Evolutionary conservation across 1,284 basidiomycete genomes (phyloP).

Genomic region (Cutaneotrichosporon dermatis): DNA sequence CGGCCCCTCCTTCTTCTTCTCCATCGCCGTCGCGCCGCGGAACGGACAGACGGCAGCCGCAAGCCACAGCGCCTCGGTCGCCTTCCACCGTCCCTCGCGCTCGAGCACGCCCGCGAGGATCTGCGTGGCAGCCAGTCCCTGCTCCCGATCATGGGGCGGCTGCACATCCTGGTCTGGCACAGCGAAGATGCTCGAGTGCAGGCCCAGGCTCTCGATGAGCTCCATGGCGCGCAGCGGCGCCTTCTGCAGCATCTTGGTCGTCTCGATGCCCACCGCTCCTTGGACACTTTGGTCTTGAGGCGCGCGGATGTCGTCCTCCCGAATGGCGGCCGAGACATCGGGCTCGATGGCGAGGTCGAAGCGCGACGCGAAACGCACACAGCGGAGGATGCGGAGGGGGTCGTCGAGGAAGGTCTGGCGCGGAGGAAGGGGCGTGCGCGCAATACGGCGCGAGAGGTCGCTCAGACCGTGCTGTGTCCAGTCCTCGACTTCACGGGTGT

Average conservation of each 20-base stretch:
- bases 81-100: conserved; percentile 20
- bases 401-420: conserved; percentile 89
- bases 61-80: conserved; percentile 63
- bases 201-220: conserved; percentile 63
- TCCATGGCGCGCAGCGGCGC: conserved; percentile 70
- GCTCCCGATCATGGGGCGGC: conserved; percentile 43
- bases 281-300: conserved; percentile 71
- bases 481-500: conserved; percentile 84
- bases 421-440: conserved; percentile 85
- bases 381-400: conserved; percentile 84
- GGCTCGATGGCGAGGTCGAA: conserved; percentile 78
- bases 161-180: conserved; percentile 49
- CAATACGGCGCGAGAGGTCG: conserved; percentile 71
- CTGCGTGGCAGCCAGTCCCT: conserved; percentile 58
- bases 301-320: conserved; percentile 66
- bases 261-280: conserved; percentile 84
- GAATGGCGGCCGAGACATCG: conserved; percentile 64
- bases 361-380: conserved; percentile 84
- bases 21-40: conserved; percentile 57
- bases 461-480: conserved; percentile 76
- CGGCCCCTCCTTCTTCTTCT: conserved; percentile 61
- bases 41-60: conserved; percentile 67
- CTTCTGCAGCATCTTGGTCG: conserved; percentile 81
- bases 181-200: conserved; percentile 69
- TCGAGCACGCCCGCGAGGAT: conserved; percentile 56